Conservation (phyloP, 441 rosid genomes). For the Populus tomentosa region DNA sequence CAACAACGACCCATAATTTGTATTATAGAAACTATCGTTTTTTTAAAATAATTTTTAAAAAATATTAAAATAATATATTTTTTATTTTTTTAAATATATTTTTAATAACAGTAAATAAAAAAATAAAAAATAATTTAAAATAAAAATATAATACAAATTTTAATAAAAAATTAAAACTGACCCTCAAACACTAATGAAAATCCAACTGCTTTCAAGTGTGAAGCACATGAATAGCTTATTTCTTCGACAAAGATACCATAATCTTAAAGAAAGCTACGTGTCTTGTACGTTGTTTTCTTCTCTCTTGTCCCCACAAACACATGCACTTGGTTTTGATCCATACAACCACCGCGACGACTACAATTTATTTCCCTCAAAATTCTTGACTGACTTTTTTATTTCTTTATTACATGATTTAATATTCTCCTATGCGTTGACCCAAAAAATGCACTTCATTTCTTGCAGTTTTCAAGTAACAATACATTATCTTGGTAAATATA, state of each 20-base stretch:
- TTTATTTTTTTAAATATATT: too few species aligned
- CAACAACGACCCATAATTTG: too few species aligned
- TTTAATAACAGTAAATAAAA: too few species aligned
- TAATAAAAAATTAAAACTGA: too few species aligned
- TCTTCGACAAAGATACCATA: slow-evolving; percentile 31
- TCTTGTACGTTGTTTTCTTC: slow-evolving; percentile 22
- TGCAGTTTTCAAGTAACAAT: not conserved
- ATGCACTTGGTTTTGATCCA: not conserved
- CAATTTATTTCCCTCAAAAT: slow-evolving; percentile 1
- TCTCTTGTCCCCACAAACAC: slow-evolving; percentile 22
- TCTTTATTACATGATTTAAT: not conserved
- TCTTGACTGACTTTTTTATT: not conserved
- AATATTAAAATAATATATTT: too few species aligned
- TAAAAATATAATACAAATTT: too few species aligned
- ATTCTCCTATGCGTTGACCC: not conserved
- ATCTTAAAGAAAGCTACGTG: slow-evolving; percentile 35
- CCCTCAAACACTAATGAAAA: not conserved
- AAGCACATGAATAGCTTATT: slow-evolving; percentile 12
- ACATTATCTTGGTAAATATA: not conserved
- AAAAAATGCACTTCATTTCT: not conserved
- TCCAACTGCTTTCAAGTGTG: not conserved
- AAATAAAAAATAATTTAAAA: too few species aligned
- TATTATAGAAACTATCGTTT: too few species aligned
- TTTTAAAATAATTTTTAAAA: too few species aligned
- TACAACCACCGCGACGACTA: not conserved